Base-by-base conservation (phyloP, 345 rosid species). In the Rhizophora mangle region DNA sequence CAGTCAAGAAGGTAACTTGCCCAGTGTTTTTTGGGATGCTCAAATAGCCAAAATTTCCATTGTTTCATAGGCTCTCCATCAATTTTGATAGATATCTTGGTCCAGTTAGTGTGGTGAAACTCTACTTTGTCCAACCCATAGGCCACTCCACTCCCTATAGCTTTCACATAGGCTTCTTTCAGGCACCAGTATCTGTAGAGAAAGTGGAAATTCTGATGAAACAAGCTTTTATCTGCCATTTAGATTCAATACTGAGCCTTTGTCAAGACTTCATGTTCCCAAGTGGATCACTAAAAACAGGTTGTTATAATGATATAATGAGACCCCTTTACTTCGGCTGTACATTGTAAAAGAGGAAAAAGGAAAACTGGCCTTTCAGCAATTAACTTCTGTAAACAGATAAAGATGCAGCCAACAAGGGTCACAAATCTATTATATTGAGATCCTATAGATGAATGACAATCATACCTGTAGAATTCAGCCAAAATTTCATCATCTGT, bases 101-200 rank as follows among this genome's bases (percentile, higher is more conserved):
- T 75, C 89, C 94, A 86, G 75, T 71, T 79, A 32, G 65, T 76
- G 52, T 86, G 94, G 70, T 79, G 76, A 73, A 88, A 86, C 78
- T 88, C 94, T 11, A 88, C 78, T 73, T 74, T 83, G 64, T 83
- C 78, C 76, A 86, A 62, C 43, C 77, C 85, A 64, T 60, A 62
- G 2, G 68, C 74, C 72, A 88, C n/a, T 67, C 91, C 94, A 62
- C 78, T 72, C 67, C 94, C 91, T 53, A 59, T 72, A 61, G 89
- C 94, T 82, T 88, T 88, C 52, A 85, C 91, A 81, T 78, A 86
- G 29, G 94, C 94, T 83, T 88, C 94, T 83, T 88, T 88, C 70
- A 88, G 74, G 72, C 82, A 79, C 94, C 94, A 88, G 63, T 81
- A 86, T 78, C 94, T 88, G 75, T 63, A 78, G 11, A 43, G 15